These are phyloP conservation scores for Massariosphaeria phaeospora DNA, from an alignment of 495 filamentous ascomycete genomes.

Conservation along the genomic window DNA sequence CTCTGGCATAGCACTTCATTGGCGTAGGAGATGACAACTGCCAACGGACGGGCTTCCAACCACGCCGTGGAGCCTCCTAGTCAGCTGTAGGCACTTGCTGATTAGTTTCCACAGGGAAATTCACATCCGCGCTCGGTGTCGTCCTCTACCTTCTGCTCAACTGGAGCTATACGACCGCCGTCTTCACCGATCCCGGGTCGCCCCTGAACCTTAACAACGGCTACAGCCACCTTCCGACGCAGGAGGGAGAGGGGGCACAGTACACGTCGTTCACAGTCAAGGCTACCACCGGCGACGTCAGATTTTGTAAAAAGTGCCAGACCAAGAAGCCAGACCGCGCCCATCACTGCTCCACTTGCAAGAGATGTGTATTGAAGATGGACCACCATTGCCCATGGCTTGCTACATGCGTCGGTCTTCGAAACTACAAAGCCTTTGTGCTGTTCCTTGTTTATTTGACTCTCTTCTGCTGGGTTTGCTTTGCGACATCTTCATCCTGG, in stretches of 20 bases:
- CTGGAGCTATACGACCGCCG: slow-evolving; percentile 81
- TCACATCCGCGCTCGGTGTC: slow-evolving; percentile 55
- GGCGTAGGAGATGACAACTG: no score
- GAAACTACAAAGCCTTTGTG: slow-evolving; percentile 93
- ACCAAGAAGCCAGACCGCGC: slow-evolving; percentile 89
- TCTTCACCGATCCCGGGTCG: slow-evolving; percentile 84
- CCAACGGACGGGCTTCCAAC: no score
- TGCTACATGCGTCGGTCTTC: slow-evolving; percentile 87
- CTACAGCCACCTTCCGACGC: slow-evolving; percentile 61
- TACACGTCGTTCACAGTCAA: slow-evolving; percentile 84
- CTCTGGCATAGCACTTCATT: slow-evolving; percentile 1
- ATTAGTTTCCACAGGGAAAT: slow-evolving; percentile 24
- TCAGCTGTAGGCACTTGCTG: neutral
- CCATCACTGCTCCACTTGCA: slow-evolving; percentile 93
- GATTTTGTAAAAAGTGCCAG: slow-evolving; percentile 97
- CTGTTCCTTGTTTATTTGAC: slow-evolving; percentile 90
- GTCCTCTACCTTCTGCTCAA: slow-evolving; percentile 74
- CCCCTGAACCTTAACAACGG: slow-evolving; percentile 51
- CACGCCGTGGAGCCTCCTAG: no score
- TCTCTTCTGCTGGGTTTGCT: slow-evolving; percentile 78
- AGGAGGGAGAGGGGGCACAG: slow-evolving; percentile 50
- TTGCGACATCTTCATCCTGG: slow-evolving; percentile 66
- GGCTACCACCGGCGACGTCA: slow-evolving; percentile 66
- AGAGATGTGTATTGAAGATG: slow-evolving; percentile 95
- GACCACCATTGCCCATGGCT: slow-evolving; percentile 99